Percentiles rank a stretch among this genome's conserved stretches.
These are phyloP conservation scores for Puccinia coronata DNA, from an alignment of 1,284 basidiomycete genomes.

Conservation along the genomic window DNA sequence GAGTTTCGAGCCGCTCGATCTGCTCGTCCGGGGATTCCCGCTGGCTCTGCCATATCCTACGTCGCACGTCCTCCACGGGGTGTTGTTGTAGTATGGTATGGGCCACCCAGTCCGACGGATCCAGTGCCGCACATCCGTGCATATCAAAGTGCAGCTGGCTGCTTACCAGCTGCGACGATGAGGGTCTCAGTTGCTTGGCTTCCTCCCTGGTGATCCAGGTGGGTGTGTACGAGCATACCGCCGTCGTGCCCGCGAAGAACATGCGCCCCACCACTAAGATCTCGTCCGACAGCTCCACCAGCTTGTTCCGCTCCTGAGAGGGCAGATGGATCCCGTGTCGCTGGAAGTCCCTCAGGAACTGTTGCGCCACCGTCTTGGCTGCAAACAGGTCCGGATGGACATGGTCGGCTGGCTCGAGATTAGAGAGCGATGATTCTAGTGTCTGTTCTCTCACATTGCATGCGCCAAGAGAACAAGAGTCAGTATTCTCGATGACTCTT, in stretches of 20 bases:
- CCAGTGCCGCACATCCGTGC: neutral
- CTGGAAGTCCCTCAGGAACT: conserved; percentile 35
- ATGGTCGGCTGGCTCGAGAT: neutral
- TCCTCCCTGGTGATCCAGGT: neutral
- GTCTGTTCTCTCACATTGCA: neutral
- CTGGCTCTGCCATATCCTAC: conserved; percentile 47
- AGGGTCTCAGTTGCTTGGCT: neutral
- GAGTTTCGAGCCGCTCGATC: conserved; percentile 71
- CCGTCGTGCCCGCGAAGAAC: conserved; percentile 21
- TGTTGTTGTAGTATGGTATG: conserved; percentile 49
- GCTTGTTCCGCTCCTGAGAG: neutral
- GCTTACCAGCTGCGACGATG: neutral
- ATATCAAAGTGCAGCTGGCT: neutral
- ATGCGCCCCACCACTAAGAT: neutral
- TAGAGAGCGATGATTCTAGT: neutral
- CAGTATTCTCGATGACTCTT: too few species aligned
- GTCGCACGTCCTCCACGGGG: conserved; percentile 46
- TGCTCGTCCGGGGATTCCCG: conserved; percentile 62
- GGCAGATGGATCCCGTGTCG: conserved; percentile 37
- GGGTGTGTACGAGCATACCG: neutral
- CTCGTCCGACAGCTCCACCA: conserved; percentile 30
- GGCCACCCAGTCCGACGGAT: conserved; percentile 31
- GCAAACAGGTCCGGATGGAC: conserved; percentile 27
- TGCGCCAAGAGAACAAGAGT: neutral
- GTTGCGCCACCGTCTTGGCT: conserved; percentile 21